phyloP scores from a whole-genome alignment of 495 filamentous ascomycete species.

The Hypoxylon rickii region DNA sequence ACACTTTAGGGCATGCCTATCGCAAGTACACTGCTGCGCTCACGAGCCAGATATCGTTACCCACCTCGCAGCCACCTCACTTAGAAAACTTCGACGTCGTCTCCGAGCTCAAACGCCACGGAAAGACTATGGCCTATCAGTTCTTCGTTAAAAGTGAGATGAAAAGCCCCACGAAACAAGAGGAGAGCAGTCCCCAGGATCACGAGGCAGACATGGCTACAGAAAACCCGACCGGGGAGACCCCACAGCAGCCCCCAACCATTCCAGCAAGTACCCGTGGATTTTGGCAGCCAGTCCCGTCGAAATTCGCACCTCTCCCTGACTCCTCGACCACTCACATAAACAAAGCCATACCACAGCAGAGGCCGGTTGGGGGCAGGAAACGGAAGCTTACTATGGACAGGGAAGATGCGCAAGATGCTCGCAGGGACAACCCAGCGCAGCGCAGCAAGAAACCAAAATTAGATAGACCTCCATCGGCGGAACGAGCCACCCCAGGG shows the following conservation, averaged over 20 bases:
- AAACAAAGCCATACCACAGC: conserved; percentile 1
- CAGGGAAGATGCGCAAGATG: background rate
- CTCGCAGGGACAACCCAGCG: background rate
- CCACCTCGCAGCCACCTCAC: conserved; percentile 48
- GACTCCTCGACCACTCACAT: conserved; percentile 10
- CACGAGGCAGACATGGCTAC: background rate
- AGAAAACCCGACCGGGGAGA: background rate
- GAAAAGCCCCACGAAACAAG: background rate
- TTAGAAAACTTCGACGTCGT: conserved; percentile 48
- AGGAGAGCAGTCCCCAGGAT: background rate
- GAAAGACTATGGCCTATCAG: conserved; percentile 53
- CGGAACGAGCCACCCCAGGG: background rate
- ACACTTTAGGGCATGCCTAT: conserved; percentile 49
- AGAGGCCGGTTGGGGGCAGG: conserved; percentile 1
- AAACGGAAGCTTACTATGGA: conserved; percentile 11
- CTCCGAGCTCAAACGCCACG: conserved; percentile 45
- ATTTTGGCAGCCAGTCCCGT: conserved; percentile 22
- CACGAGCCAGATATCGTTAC: conserved; percentile 45
- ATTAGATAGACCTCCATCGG: background rate
- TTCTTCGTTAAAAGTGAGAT: conserved; percentile 40
- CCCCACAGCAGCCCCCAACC: background rate
- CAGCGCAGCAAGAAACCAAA: conserved; percentile 16
- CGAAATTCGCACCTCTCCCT: conserved; percentile 12
- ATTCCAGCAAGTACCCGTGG: background rate
- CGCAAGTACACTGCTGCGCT: conserved; percentile 50